A percentile compares a stretch with the other conserved stretches of the same genome.
Conservation (phyloP, 768 basidiomycete species). For the Roridomyces roridus region DNA sequence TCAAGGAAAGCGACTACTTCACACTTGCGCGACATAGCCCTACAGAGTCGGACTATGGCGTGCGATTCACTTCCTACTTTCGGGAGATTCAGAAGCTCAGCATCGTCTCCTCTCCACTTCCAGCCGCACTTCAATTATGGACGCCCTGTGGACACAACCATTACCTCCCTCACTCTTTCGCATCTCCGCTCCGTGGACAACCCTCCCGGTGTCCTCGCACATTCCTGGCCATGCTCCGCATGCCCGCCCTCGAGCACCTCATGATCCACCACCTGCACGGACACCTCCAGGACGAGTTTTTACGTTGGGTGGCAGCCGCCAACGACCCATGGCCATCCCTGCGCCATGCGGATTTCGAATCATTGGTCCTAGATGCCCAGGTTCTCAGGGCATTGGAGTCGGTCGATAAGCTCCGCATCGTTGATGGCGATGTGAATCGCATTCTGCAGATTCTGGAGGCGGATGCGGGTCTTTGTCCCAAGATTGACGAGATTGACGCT, state of each 20-base stretch:
- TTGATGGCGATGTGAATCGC: no score
- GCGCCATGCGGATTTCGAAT: not conserved
- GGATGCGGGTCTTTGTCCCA: not conserved
- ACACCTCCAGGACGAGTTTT: slow-evolving; percentile 10
- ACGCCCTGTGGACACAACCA: not conserved
- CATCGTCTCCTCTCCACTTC: slow-evolving; percentile 7
- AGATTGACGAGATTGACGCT: no score
- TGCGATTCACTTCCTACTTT: no score
- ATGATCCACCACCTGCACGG: not conserved
- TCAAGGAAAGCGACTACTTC: slow-evolving; percentile 11
- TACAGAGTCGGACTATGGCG: no score
- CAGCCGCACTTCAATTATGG: not conserved
- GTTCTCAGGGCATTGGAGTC: no score
- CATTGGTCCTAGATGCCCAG: not conserved
- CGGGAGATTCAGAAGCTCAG: not conserved
- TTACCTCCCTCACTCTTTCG: slow-evolving; percentile 7
- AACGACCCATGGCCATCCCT: slow-evolving; percentile 5
- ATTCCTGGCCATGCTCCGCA: slow-evolving; percentile 4
- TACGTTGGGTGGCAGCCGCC: not conserved
- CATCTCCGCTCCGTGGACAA: slow-evolving; percentile 7
- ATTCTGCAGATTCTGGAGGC: no score
- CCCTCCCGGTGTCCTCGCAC: not conserved
- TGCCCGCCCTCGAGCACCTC: slow-evolving; percentile 8
- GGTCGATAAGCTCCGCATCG: not conserved
- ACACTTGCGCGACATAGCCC: not conserved